Base-by-base conservation (phyloP, 1,139 yeast genomes). In the Suhomyces bribrorum region DNA sequence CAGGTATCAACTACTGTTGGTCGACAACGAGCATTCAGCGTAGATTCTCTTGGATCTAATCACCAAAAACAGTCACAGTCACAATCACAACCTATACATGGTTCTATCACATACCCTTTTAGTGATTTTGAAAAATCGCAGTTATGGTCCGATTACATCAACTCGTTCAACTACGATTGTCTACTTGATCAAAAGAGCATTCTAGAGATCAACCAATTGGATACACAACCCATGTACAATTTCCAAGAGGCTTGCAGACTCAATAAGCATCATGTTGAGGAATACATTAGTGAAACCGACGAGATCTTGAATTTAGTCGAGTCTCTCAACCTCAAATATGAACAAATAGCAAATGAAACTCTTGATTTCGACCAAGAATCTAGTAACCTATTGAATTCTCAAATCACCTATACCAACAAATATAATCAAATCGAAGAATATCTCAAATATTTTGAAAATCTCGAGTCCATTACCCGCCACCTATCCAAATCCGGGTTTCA, bases 391-490 rank as follows among this genome's bases (percentile, higher is more conserved):
- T 69, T 83, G 41, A 64, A 68, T 3, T 75, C 79, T 37, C 80
- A 81, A 45, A 61, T 59, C 3, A 65, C 70, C 9, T 66, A 81
- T 42, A 60, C 64, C 1, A 61, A 61, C 3, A 66, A 70, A 15
- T 65, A 81, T 41, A 59, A 62, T 2, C 77, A 79, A 5, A 66
- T 90, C 15, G 73, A 77, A 26, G 46, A 54, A 1, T 74, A 81
- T 38, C 69, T 90, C 43, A 62, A 67, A 29, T 72, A 81, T 40
- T 89, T 87, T 55, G 89, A 85, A 44, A 72, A 77, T 18, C 66
- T 90, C 41, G 95, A 88, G 38, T 67, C 75, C 4, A 82, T 88
- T 22, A 83, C 87, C 15, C 74, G 81, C 43, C 73, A 73, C 32
- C 69, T 92, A 44, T 84, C 89, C 45, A 77, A 79, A 16, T 58